Base-by-base conservation (phyloP, 148 eudicot genomes). In the Rhododendron molle region DNA sequence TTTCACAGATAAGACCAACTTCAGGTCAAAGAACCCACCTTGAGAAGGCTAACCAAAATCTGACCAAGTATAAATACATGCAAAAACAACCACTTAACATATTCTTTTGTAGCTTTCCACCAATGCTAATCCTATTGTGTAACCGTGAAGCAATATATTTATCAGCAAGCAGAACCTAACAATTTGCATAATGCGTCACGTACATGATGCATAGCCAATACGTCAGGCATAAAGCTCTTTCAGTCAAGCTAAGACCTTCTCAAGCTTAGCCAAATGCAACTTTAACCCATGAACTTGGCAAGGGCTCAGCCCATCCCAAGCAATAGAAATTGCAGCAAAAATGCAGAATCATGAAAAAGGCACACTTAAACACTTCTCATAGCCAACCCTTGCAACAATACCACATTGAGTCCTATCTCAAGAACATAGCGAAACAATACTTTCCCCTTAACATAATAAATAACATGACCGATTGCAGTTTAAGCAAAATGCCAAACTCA, bases 21-120 rank as follows among this genome's bases (percentile, higher is more conserved):
- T 49, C n/a, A 12, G 32, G 54, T 43, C 20, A 62, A 56, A 62
- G 28, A 21, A 6, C 47, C 52, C 54, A 20, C 23, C 15, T n/a
- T 78, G 81, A 78, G 81, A 46, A 46, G 56, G 62, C 82, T 30
- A 80, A 49, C 23, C 23, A 80, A 78, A 78, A 49, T 80, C 7
- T 80, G 44, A 5, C 62, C 36, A 80, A 50, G 43, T 12, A 50
- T 50, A 80, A 80, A 28, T 28, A 79, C 36, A 80, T 80, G 62
- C 23, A 2, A 80, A 80, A 80, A 50, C 82, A n/a, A 44, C 32
- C 21, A 78, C 81, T 23, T 23, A 46, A 38, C 28, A 76, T 76
- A 40, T 62, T 23, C 28, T 23, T 9, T 62, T 62, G 14, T 23
- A 11, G 30, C 28, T 23, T 26, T 49, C 81, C 34, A 49, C 16